Percentiles rank a stretch among this genome's conserved stretches.
phyloP scores from a whole-genome alignment of 768 basidiomycete species.

The Crassisporium funariophilum region DNA sequence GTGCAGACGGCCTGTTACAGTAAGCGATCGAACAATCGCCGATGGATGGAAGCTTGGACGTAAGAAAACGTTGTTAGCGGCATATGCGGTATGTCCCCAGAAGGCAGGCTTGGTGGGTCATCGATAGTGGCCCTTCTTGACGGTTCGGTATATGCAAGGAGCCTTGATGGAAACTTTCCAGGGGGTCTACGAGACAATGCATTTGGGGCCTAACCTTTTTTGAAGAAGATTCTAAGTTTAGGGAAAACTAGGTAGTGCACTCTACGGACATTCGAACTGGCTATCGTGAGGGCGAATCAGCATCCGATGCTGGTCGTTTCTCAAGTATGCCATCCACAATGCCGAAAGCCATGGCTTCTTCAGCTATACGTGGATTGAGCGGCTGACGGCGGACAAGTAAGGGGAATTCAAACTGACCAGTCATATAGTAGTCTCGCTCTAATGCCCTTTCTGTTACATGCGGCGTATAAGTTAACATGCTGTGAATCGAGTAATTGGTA shows the following conservation, averaged over 20 bases:
- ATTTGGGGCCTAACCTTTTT: too few species aligned
- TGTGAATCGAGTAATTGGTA: slow-evolving; percentile 10
- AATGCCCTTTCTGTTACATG: slow-evolving; percentile 71
- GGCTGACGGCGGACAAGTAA: slow-evolving; percentile 18
- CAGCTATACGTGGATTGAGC: slow-evolving; percentile 48
- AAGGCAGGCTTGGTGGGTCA: slow-evolving; percentile 1
- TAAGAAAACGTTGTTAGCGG: too few species aligned
- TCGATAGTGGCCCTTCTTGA: slow-evolving; percentile 1
- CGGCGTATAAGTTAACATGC: slow-evolving; percentile 24
- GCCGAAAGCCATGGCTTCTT: slow-evolving; percentile 88
- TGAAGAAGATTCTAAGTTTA: slow-evolving; percentile 1
- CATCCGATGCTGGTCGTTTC: slow-evolving; percentile 63
- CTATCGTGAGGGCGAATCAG: slow-evolving; percentile 22
- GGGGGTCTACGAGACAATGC: too few species aligned
- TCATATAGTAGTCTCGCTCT: slow-evolving; percentile 97
- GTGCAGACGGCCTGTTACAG: slow-evolving; percentile 4
- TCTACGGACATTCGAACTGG: neutral
- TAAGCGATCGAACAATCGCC: slow-evolving; percentile 14
- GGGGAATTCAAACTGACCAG: slow-evolving; percentile 49
- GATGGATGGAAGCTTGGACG: slow-evolving; percentile 3
- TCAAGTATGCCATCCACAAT: slow-evolving; percentile 93
- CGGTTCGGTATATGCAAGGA: neutral
- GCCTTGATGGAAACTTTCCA: too few species aligned
- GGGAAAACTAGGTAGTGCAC: slow-evolving; percentile 1
- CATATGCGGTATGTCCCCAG: slow-evolving; percentile 11